These are phyloP conservation scores for Hypoxylon fuscum DNA, from an alignment of 495 filamentous ascomycete species.

Conservation along the genomic window DNA sequence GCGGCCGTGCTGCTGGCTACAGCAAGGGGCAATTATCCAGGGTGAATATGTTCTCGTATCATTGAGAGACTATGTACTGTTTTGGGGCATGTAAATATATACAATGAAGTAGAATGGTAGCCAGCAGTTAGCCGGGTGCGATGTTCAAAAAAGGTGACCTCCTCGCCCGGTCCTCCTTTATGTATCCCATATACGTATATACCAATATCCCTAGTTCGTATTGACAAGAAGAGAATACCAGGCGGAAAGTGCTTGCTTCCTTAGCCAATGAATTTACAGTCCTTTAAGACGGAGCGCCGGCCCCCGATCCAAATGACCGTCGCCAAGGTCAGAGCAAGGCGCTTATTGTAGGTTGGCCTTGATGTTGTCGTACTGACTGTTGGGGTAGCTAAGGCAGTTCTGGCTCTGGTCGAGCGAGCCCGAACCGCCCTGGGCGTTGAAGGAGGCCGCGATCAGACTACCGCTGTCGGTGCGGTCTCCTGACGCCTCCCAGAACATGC, in stretches of 20 bases:
- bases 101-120: conserved; percentile 16
- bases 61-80: conserved; percentile 20
- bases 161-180: not conserved
- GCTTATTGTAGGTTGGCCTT: conserved; percentile 40
- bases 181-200: conserved; percentile 21
- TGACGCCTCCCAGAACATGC: conserved; percentile 93
- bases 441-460: conserved; percentile 69
- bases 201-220: conserved; percentile 13
- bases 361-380: conserved; percentile 56
- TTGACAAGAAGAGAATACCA: conserved; percentile 19
- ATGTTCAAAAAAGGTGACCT: not conserved
- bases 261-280: not conserved
- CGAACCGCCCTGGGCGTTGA: conserved; percentile 42
- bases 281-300: conserved; percentile 32
- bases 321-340: not conserved
- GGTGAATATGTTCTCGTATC: too few species aligned
- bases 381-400: conserved; percentile 55
- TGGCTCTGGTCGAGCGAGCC: conserved; percentile 41
- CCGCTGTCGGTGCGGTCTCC: conserved; percentile 69
- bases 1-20: too few species aligned
- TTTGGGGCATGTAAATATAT: conserved; percentile 11
- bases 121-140: not conserved
- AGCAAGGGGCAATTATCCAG: too few species aligned
- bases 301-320: conserved; percentile 33
- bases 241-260: not conserved